Percentiles rank a stretch among this genome's conserved stretches.
phyloP scores from a whole-genome alignment of 768 basidiomycete genomes.

The Suillus americanus region DNA sequence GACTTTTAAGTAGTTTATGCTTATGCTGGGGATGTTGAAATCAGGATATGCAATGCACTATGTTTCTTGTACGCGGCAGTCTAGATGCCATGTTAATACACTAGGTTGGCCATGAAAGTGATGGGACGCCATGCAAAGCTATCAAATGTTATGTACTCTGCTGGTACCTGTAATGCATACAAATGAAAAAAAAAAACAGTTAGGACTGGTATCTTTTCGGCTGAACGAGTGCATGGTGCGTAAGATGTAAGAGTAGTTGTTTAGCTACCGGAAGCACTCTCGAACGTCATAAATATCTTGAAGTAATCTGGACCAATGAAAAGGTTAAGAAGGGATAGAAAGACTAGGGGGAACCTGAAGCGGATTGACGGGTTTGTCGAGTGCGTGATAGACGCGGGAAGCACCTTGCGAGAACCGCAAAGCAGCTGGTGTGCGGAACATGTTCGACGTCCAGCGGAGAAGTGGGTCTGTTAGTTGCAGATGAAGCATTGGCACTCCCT shows the following conservation, averaged over 20 bases:
- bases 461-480: neutral
- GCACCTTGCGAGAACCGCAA: neutral
- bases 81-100: neutral
- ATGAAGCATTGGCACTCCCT: neutral
- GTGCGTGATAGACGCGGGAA: neutral
- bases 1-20: neutral
- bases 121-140: too few relatives aligned
- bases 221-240: neutral
- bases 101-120: neutral
- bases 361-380: neutral
- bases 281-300: too few relatives aligned
- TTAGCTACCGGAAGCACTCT: too few relatives aligned
- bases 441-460: neutral
- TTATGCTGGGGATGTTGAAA: neutral
- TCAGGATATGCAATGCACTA: neutral
- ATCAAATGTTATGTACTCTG: too few relatives aligned
- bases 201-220: neutral
- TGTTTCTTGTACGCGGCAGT: neutral
- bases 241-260: too few relatives aligned
- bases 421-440: neutral
- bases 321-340: neutral
- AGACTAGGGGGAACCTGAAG: neutral
- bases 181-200: neutral
- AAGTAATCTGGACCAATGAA: too few relatives aligned
- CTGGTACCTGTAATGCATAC: neutral